Evolutionary conservation across 2,329 filamentous ascomycete genomes (phyloP), one percentile per base, ranked within the genome.

Genomic region (Aspergillus felis): DNA sequence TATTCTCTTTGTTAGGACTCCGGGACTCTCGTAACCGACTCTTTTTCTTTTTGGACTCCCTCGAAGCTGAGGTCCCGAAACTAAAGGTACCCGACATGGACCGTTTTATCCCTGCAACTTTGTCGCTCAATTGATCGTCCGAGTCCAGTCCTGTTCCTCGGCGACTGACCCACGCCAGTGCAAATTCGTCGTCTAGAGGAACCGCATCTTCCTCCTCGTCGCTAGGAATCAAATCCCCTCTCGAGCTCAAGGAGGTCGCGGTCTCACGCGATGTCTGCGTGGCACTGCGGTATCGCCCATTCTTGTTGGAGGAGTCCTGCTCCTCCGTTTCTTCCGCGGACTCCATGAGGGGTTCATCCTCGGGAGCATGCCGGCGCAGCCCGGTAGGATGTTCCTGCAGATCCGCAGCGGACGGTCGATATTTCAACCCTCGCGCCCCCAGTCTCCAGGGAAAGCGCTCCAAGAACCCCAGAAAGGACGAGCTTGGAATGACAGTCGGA

Each of bases 151-250:
- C 77, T 1, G 82, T 85, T n/a, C 82, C 83, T 63, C 88, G 85
- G 53, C 89, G 84, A 59, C 92, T 61, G 3, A 55, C 87, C 60
- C 97, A 80, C 3, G 87, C 86, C 71, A 96, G 87, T 2, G 92
- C 90, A 66, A 97, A 95, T 68, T 97, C 92, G 69, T 97, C 93
- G 66, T 93, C 91, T 20, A 97, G 77, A 12, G 92, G 90, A n/a
- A 96, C 85, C 0, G 93, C 93, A 74, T 97, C 93, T 71, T 96
- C 92, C 61, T 95, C 91, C 54, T 92, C 91, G 67, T 96, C 92
- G 66, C 92, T 96, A 0, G 91, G 91, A 64, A 97, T 94, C 12
- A 97, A 79, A 74, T 97, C 93, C 1, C 92, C 92, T 50, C 93
- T 82, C 10, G 92, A 96, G 66, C 92, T 89, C 62, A 89, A 86